A percentile compares a stretch with the other conserved stretches of the same genome.
phyloP scores from a whole-genome alignment of 805 yeast genomes.

The Candida silvicultrix region DNA sequence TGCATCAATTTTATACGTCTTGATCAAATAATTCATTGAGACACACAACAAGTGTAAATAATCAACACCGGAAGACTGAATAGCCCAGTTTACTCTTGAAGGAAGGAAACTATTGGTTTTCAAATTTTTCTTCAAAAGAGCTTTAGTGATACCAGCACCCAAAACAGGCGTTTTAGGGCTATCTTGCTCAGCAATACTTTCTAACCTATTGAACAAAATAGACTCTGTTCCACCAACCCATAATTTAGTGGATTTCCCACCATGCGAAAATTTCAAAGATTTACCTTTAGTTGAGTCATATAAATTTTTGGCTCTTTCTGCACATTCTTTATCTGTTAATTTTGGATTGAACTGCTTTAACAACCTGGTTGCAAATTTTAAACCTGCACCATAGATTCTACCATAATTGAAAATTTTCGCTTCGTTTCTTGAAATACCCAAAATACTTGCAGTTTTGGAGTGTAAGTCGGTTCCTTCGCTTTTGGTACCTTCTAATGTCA shows the following conservation, averaged over 20 bases:
- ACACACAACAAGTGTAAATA: slow-evolving; percentile 80
- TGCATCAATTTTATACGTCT: slow-evolving; percentile 61
- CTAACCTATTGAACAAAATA: slow-evolving; percentile 82
- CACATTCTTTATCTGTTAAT: slow-evolving; percentile 62
- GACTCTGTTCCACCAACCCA: slow-evolving; percentile 95
- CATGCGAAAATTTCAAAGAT: slow-evolving; percentile 23
- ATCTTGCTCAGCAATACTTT: slow-evolving; percentile 75
- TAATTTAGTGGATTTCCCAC: slow-evolving; percentile 26
- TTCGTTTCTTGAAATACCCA: slow-evolving; percentile 85
- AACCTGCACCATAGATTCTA: slow-evolving; percentile 96
- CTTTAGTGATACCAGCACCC: slow-evolving; percentile 90
- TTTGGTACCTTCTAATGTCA: slow-evolving; percentile 96
- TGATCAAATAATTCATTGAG: slow-evolving; percentile 78
- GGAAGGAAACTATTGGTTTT: slow-evolving; percentile 67
- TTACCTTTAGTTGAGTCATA: slow-evolving; percentile 84
- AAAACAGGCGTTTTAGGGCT: slow-evolving; percentile 85
- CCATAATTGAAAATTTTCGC: slow-evolving; percentile 97
- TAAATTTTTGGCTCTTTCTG: slow-evolving; percentile 52
- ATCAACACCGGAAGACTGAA: slow-evolving; percentile 97
- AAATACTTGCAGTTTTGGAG: slow-evolving; percentile 83
- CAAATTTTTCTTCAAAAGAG: slow-evolving; percentile 62
- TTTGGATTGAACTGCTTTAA: slow-evolving; percentile 77
- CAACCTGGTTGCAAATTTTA: slow-evolving; percentile 78
- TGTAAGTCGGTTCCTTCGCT: slow-evolving; percentile 90
- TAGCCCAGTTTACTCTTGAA: slow-evolving; percentile 94